These are phyloP conservation scores for Letharia lupina DNA, from an alignment of 495 filamentous ascomycete species.

Conservation along the genomic window DNA sequence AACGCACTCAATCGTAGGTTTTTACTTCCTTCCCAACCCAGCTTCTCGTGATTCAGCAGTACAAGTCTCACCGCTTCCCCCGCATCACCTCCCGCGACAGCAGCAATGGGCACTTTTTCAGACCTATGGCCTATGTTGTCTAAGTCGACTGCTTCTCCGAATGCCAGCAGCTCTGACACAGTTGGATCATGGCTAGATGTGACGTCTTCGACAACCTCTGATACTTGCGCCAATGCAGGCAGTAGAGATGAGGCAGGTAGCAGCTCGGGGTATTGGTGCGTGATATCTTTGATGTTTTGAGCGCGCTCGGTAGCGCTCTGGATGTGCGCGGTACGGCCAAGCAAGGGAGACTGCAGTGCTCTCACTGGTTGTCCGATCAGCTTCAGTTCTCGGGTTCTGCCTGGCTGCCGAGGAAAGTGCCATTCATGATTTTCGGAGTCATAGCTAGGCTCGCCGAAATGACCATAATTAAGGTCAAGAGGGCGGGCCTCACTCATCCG, in stretches of 20 bases:
- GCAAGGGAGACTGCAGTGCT: neutral
- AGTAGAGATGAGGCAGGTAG: conserved; percentile 31
- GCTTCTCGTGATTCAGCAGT: conserved; percentile 31
- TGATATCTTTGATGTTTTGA: conserved; percentile 13
- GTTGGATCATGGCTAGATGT: conserved; percentile 34
- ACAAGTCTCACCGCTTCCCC: conserved; percentile 37
- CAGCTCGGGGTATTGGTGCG: conserved; percentile 33
- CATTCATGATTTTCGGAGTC: conserved; percentile 45
- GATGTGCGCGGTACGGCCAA: too few species aligned
- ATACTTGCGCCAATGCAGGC: conserved; percentile 25
- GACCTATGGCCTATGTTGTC: conserved; percentile 23
- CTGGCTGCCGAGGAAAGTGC: conserved; percentile 42
- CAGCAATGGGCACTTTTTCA: conserved; percentile 37
- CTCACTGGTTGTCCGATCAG: conserved; percentile 9
- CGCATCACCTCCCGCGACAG: conserved; percentile 37
- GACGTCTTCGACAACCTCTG: conserved; percentile 27
- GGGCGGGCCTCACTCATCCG: conserved; percentile 53
- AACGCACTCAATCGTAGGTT: conserved; percentile 26
- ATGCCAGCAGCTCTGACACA: conserved; percentile 35
- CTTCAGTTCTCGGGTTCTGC: conserved; percentile 10
- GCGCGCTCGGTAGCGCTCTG: conserved; percentile 9
- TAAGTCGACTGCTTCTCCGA: conserved; percentile 36
- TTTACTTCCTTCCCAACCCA: conserved; percentile 27
- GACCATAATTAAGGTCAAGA: conserved; percentile 57
- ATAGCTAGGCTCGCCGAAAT: conserved; percentile 52